A percentile compares a stretch with the other conserved stretches of the same genome.
These are phyloP conservation scores for Pleurotus tuber-regium DNA, from an alignment of 768 basidiomycete species.

Conservation along the genomic window DNA sequence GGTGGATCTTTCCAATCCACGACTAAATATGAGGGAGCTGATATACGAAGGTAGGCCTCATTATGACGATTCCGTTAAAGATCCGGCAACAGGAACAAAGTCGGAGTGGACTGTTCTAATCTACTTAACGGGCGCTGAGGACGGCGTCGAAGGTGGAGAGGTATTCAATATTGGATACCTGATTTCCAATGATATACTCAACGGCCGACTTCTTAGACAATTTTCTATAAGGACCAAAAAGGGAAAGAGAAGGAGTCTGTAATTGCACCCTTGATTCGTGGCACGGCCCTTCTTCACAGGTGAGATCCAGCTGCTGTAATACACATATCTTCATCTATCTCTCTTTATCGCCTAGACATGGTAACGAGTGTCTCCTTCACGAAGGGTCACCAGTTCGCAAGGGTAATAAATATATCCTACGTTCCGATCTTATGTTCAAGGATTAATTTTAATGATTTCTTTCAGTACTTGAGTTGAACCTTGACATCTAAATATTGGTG, in stretches of 20 bases:
- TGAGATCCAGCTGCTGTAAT: conserved; percentile 19
- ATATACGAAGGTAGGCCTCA: conserved; percentile 41
- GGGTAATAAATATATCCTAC: conserved; percentile 71
- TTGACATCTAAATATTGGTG: too few relatives aligned
- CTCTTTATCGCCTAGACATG: conserved; percentile 45
- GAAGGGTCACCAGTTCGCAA: conserved; percentile 62
- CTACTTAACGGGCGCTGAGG: conserved; percentile 69
- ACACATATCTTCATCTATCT: background rate
- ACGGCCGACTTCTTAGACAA: conserved; percentile 41
- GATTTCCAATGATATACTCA: background rate
- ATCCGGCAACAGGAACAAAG: conserved; percentile 53
- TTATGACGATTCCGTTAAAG: conserved; percentile 71
- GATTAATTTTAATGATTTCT: conserved; percentile 20
- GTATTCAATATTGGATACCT: conserved; percentile 26
- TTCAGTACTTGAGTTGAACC: too few relatives aligned
- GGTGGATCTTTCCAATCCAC: conserved; percentile 33
- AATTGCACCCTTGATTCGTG: conserved; percentile 52
- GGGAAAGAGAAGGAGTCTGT: conserved; percentile 49
- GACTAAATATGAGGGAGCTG: background rate
- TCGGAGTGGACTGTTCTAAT: conserved; percentile 80
- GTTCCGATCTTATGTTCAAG: conserved; percentile 72
- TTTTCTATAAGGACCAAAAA: conserved; percentile 63
- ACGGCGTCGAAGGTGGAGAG: conserved; percentile 73
- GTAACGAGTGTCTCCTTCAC: conserved; percentile 68
- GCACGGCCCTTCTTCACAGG: conserved; percentile 68